Percentiles rank a stretch among this genome's conserved stretches.
Conservation (phyloP, 2,329 filamentous ascomycete genomes). For the Phoma sp. region DNA sequence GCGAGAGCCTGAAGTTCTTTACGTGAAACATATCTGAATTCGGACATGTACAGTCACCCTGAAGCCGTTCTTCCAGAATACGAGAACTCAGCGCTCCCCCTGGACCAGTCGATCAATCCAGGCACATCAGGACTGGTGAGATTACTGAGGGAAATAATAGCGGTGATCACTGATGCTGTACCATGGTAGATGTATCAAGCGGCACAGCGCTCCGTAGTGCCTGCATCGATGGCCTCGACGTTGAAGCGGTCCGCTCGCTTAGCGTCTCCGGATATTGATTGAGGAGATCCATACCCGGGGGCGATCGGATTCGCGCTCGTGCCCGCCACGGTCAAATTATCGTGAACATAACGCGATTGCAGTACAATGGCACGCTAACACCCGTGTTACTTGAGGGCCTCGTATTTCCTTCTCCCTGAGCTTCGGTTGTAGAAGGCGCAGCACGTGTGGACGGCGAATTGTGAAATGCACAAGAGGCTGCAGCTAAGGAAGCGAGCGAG, state of each 20-base stretch:
- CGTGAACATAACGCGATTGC: not conserved
- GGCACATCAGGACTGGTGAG: not conserved
- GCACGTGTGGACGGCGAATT: constrained; percentile 1
- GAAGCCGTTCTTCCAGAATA: constrained; percentile 1
- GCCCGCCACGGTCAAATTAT: not conserved
- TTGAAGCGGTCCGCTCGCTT: constrained; percentile 5
- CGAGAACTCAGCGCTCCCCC: not conserved
- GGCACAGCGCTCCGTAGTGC: constrained; percentile 1
- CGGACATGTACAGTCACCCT: not conserved
- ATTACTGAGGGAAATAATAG: too few relatives aligned
- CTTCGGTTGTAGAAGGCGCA: not conserved
- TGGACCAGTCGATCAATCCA: not conserved
- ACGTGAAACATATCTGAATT: constrained; percentile 11
- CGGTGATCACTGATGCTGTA: too few relatives aligned
- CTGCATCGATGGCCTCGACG: constrained; percentile 7
- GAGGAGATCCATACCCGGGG: constrained; percentile 21
- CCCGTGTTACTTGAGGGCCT: not conserved
- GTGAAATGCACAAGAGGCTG: not conserved
- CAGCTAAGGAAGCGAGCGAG: constrained; percentile 1
- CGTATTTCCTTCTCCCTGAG: constrained; percentile 3
- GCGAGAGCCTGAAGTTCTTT: constrained; percentile 2
- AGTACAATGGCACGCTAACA: constrained; percentile 4
- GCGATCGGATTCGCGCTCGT: not conserved
- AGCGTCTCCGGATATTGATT: constrained; percentile 17
- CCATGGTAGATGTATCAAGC: not conserved